Base-by-base conservation (phyloP, 2,329 filamentous ascomycete genomes). In the Calonectria montana region DNA sequence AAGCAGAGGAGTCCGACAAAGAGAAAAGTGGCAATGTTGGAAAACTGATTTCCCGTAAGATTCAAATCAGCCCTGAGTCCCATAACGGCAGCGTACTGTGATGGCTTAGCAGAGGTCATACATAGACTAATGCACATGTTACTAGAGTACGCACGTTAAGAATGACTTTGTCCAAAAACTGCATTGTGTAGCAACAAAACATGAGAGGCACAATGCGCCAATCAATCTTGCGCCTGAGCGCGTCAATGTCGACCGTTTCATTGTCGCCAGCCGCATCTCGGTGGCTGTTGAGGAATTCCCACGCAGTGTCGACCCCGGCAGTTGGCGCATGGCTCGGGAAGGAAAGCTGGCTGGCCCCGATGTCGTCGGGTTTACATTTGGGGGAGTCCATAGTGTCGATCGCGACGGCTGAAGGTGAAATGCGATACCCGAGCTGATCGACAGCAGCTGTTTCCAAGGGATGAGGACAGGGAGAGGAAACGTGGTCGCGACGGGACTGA, bases 51-150 rank as follows among this genome's bases (percentile, higher is more conserved):
- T 21, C 88, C 88, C 15, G 81, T 79, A 59, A 93, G 85, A 0
- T 87, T 82, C 31, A 84, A 84, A 69, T 92, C 90, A 63, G 86
- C 81, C 25, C 81, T 83, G 9, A 94, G 79, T 3, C 91, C 90
- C 91, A 93, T 93, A 64, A 93, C 90, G 71, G 88, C 89, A 21
- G 90, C 90, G 77, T 93, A 93, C 87, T 91, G 79, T 8, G 39
- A 9, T 41, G 10, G 23, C 43, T 29, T n/a, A 47, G 39, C 25
- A 62, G 10, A 15, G n/a, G n/a, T n/a, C n/a, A n/a, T n/a, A n/a
- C n/a, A n/a, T n/a, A n/a, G n/a, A n/a, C n/a, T n/a, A n/a, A n/a
- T n/a, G n/a, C n/a, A n/a, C n/a, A n/a, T n/a, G 62, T 45, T 45
- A 25, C 21, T 50, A 35, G 16, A 37, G 31, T 39, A 82, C 87